Conservation (phyloP, 2,329 filamentous ascomycete species). For the Colletotrichum spaethianum region DNA sequence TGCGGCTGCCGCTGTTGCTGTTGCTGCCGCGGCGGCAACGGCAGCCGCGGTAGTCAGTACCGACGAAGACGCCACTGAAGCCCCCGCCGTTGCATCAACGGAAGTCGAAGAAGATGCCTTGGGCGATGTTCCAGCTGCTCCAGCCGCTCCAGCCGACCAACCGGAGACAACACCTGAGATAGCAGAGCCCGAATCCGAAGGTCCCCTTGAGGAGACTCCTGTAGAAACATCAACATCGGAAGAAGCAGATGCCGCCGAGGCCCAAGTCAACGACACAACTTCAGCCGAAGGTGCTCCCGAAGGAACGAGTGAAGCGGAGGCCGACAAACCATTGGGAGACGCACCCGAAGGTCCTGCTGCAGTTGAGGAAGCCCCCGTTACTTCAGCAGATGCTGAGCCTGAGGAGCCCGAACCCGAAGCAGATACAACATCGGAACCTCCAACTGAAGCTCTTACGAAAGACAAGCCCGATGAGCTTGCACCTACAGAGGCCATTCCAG, state of each 20-base stretch:
- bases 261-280: neutral
- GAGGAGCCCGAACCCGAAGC: neutral
- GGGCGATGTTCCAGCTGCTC: neutral
- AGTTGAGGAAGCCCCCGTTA: neutral
- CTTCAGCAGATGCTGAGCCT: neutral
- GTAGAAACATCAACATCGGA: neutral
- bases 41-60: neutral
- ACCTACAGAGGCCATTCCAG: neutral
- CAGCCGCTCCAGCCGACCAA: neutral
- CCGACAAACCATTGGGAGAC: neutral
- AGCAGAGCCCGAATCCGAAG: neutral
- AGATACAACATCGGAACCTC: neutral
- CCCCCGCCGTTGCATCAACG: neutral
- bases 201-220: neutral
- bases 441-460: neutral
- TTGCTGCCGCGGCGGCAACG: neutral
- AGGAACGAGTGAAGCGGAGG: neutral
- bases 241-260: neutral
- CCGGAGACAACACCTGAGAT: neutral
- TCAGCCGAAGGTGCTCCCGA: neutral
- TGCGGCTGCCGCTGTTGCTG: constrained; percentile 7
- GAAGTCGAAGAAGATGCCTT: neutral
- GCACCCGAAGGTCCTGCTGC: neutral
- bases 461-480: neutral
- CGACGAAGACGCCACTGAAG: neutral